Evolutionary conservation across 2,329 filamentous ascomycete species (phyloP).

Genomic region (Cladosporium sp.): DNA sequence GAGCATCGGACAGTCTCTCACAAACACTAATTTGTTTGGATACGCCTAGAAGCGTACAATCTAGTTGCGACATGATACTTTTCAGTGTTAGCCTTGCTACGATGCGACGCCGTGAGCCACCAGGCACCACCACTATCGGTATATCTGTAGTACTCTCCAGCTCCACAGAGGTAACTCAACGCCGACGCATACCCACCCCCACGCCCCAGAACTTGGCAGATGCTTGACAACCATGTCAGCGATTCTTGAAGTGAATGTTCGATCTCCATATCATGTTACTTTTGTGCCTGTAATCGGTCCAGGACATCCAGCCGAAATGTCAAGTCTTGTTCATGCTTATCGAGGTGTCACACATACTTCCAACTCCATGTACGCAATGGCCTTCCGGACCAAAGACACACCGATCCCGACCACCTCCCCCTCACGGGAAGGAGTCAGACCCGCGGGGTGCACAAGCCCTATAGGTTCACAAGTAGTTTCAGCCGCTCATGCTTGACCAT

Average conservation of each 20-base stretch:
- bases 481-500: slow-evolving; percentile 11
- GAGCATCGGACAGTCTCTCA: neutral
- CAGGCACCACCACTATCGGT: neutral
- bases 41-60: neutral
- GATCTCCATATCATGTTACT: neutral
- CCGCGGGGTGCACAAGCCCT: neutral
- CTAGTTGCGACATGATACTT: neutral
- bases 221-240: neutral
- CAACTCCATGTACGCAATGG: neutral
- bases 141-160: neutral
- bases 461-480: neutral
- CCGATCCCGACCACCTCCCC: slow-evolving; percentile 1
- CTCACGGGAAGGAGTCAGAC: slow-evolving; percentile 7
- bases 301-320: neutral
- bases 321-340: neutral
- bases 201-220: slow-evolving; percentile 3
- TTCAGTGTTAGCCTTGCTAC: neutral
- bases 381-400: slow-evolving; percentile 10
- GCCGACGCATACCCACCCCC: neutral
- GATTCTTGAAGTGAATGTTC: neutral
- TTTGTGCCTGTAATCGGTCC: neutral
- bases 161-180: neutral
- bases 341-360: neutral
- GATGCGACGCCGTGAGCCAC: neutral
- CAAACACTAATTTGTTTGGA: neutral